phyloP scores from a whole-genome alignment of 2,329 filamentous ascomycete species.

The Nakataea oryzae region DNA sequence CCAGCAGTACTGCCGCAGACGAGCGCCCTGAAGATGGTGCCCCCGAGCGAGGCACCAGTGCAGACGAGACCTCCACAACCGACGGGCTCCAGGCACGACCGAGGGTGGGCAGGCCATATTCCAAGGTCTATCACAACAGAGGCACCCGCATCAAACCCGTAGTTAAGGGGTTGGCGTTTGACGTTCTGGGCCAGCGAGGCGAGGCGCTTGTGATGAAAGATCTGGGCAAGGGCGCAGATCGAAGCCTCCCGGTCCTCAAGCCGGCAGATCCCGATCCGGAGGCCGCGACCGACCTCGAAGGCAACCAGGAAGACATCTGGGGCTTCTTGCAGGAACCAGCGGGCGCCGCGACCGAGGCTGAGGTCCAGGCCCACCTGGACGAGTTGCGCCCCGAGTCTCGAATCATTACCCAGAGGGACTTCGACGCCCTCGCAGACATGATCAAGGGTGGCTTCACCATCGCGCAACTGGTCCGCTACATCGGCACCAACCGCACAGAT shows the following conservation, averaged over 20 bases:
- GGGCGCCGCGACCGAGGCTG: constrained; percentile 16
- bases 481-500: constrained; percentile 9
- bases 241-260: neutral
- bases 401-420: constrained; percentile 27
- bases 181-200: constrained; percentile 26
- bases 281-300: neutral
- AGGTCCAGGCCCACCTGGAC: constrained; percentile 34
- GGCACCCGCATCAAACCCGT: constrained; percentile 8
- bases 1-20: neutral
- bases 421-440: constrained; percentile 24
- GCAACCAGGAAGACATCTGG: neutral
- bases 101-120: neutral
- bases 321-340: constrained; percentile 10
- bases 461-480: constrained; percentile 33
- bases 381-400: constrained; percentile 33
- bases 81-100: neutral
- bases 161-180: constrained; percentile 14
- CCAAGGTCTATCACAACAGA: constrained; percentile 6
- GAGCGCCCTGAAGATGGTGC: neutral
- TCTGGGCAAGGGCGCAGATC: constrained; percentile 11
- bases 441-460: constrained; percentile 35
- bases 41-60: neutral
- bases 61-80: neutral
- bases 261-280: neutral
- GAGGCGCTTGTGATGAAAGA: constrained; percentile 37